These are phyloP conservation scores for Pseudocercospora eumusae DNA, from an alignment of 2,329 filamentous ascomycete species.

Conservation along the genomic window DNA sequence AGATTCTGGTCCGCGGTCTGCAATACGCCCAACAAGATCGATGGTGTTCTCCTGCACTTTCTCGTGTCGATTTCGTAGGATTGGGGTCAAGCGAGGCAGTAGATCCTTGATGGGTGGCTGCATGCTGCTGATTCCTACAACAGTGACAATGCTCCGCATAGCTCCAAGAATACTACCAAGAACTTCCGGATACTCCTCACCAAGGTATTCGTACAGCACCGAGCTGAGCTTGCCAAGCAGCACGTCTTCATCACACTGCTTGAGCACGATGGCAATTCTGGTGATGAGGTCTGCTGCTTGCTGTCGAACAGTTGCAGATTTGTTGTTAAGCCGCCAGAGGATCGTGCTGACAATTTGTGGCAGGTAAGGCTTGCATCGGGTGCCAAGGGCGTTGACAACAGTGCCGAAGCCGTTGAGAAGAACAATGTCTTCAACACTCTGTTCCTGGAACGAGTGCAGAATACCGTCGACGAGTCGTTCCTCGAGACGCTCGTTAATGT, in stretches of 20 bases:
- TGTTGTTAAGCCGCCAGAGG: slow-evolving; percentile 95
- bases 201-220: slow-evolving; percentile 95
- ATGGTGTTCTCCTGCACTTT: slow-evolving; percentile 99
- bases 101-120: slow-evolving; percentile 97
- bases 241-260: slow-evolving; percentile 94
- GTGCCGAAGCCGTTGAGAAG: slow-evolving; percentile 98
- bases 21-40: slow-evolving; percentile 94
- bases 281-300: slow-evolving; percentile 96
- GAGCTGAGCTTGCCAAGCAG: slow-evolving; percentile 93
- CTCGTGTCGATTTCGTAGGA: slow-evolving; percentile 95
- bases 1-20: slow-evolving; percentile 91
- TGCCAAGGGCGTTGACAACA: slow-evolving; percentile 91
- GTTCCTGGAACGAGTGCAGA: slow-evolving; percentile 94
- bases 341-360: slow-evolving; percentile 97
- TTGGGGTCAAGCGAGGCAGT: slow-evolving; percentile 92
- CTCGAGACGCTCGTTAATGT: slow-evolving; percentile 89
- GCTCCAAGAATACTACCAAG: slow-evolving; percentile 94
- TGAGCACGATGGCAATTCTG: slow-evolving; percentile 97
- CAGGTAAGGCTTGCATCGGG: slow-evolving; percentile 91
- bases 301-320: slow-evolving; percentile 92
- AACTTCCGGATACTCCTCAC: slow-evolving; percentile 97
- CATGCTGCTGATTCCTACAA: slow-evolving; percentile 97
- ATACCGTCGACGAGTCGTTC: slow-evolving; percentile 95
- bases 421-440: slow-evolving; percentile 92
- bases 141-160: slow-evolving; percentile 91